These are phyloP conservation scores for Hordeum pubiflorum DNA, from an alignment of 202 grass and related monocot genomes.

Conservation along the genomic window DNA sequence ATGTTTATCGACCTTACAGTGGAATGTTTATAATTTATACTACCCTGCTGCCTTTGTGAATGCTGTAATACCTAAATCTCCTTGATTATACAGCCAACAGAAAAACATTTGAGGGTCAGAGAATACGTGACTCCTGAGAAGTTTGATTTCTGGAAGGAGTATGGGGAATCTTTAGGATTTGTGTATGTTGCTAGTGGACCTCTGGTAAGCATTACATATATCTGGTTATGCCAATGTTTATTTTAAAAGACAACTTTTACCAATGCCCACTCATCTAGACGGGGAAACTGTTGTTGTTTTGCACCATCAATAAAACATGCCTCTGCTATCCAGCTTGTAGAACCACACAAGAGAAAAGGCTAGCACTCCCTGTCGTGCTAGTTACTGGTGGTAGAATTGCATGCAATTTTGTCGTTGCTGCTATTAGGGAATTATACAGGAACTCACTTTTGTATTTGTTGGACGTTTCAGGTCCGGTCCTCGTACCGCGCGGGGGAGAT, in stretches of 20 bases:
- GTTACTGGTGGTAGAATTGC: not conserved
- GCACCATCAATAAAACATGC: not conserved
- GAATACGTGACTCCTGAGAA: slow-evolving; percentile 89
- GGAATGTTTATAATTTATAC: not conserved
- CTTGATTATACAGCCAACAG: slow-evolving; percentile 58
- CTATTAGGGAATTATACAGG: not conserved
- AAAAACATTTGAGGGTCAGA: slow-evolving; percentile 64
- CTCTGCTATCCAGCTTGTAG: not conserved
- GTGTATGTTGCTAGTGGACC: slow-evolving; percentile 78
- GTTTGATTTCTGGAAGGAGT: slow-evolving; percentile 78
- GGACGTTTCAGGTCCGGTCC: slow-evolving; percentile 58
- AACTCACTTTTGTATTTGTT: not conserved
- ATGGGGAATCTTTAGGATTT: slow-evolving; percentile 82
- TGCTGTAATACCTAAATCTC: not conserved
- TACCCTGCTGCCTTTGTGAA: not conserved
- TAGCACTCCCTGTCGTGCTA: not conserved
- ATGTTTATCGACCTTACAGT: not conserved
- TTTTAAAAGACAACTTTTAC: too few species aligned
- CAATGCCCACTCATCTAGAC: not conserved
- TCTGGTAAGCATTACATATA: slow-evolving; percentile 38
- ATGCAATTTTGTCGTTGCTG: not conserved
- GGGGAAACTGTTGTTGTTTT: not conserved
- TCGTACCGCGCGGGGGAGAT: slow-evolving; percentile 92
- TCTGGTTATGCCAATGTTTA: not conserved
- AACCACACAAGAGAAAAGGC: not conserved